Percentiles rank a stretch among this genome's conserved stretches.
Evolutionary conservation across 495 filamentous ascomycete species (phyloP).

Genomic region (Penicillium mononematosum): DNA sequence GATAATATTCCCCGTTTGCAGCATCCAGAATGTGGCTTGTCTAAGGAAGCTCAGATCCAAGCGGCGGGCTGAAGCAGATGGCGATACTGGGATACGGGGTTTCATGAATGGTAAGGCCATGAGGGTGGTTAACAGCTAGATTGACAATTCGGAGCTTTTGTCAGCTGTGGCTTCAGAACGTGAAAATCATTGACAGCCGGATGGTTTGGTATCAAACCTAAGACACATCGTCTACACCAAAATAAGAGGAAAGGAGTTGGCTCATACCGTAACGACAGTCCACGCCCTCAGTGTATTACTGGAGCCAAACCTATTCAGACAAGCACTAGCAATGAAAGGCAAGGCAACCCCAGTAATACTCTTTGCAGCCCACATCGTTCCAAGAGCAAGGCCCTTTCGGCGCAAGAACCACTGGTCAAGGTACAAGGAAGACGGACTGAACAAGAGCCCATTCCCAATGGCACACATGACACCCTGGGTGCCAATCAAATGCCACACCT

Average conservation of each 20-base stretch:
- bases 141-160: background rate
- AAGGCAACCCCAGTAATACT: constrained; percentile 48
- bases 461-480: constrained; percentile 57
- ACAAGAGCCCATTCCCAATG: constrained; percentile 51
- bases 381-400: constrained; percentile 53
- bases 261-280: constrained; percentile 43
- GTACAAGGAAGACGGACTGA: constrained; percentile 51
- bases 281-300: constrained; percentile 56
- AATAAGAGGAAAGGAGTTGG: background rate
- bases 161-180: background rate
- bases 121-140: constrained; percentile 45
- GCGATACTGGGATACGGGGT: constrained; percentile 52
- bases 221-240: background rate
- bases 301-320: constrained; percentile 54
- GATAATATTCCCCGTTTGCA: constrained; percentile 57
- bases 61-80: constrained; percentile 28
- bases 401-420: constrained; percentile 59
- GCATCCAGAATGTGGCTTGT: constrained; percentile 50
- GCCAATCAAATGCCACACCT: constrained; percentile 52
- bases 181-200: background rate
- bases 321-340: constrained; percentile 52
- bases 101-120: constrained; percentile 58
- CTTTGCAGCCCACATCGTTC: constrained; percentile 58
- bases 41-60: constrained; percentile 51
- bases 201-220: background rate